Percentiles rank a stretch among this genome's conserved stretches.
Conservation (phyloP, 345 rosid species). For the Hirschfeldia incana region DNA sequence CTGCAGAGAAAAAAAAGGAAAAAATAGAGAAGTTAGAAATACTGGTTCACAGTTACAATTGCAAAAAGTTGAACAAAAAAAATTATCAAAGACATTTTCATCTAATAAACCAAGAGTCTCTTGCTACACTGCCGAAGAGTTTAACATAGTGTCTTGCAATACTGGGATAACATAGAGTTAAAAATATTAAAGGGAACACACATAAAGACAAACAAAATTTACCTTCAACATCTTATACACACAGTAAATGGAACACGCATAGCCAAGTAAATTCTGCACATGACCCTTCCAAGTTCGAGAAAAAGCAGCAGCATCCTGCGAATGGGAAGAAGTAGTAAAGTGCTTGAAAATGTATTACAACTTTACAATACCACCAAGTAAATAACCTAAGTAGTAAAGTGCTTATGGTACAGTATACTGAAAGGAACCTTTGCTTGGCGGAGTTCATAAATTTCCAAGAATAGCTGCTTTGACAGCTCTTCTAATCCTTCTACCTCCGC, state of each 20-base stretch:
- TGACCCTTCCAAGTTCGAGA: slow-evolving; percentile 98
- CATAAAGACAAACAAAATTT: slow-evolving; percentile 25
- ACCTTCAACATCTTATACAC: slow-evolving; percentile 99
- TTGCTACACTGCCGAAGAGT: neutral
- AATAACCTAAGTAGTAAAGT: slow-evolving; percentile 5
- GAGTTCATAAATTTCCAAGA: slow-evolving; percentile 96
- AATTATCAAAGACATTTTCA: neutral
- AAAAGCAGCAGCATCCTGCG: slow-evolving; percentile 96
- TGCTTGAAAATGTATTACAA: neutral
- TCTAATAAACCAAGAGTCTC: slow-evolving; percentile 5
- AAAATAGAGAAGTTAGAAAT: slow-evolving; percentile 24
- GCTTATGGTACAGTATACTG: neutral
- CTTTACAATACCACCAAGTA: slow-evolving; percentile 8
- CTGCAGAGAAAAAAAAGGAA: slow-evolving; percentile 55
- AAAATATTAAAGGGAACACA: neutral
- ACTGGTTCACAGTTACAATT: slow-evolving; percentile 8
- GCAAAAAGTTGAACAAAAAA: neutral
- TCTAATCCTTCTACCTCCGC: slow-evolving; percentile 93
- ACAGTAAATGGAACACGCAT: slow-evolving; percentile 91
- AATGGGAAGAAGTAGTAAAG: slow-evolving; percentile 12
- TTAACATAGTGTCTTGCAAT: slow-evolving; percentile 8
- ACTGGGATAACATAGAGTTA: slow-evolving; percentile 1
- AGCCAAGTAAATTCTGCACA: slow-evolving; percentile 97
- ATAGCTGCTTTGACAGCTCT: slow-evolving; percentile 95
- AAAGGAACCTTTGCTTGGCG: slow-evolving; percentile 88